Evolutionary conservation across 352 stramenopile genomes (phyloP), one percentile per base, ranked within the genome.

Genomic region (Globisporangium nunn): DNA sequence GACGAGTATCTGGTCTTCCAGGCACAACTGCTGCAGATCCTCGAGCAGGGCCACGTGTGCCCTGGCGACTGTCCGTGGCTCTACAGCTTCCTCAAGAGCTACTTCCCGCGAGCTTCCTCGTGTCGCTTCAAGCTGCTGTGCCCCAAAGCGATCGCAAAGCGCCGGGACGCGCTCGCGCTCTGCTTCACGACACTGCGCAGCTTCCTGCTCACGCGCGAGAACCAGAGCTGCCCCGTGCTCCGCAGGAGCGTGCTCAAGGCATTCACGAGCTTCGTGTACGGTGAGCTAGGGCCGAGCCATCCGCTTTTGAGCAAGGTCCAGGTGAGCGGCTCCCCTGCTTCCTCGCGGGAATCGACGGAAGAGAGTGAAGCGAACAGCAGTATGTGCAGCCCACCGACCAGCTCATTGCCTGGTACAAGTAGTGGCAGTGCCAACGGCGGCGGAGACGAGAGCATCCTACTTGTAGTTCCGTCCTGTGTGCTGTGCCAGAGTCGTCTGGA

Each of bases 11-110:
- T 50, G 31, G 37, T 33, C 18, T 56, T 82, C 23, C 68, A 76
- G 56, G 65, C 78, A 52, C 64, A 67, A 8, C 37, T 82, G 45
- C 57, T 82, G 12, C 49, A 56, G 37, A 41, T 68, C 35, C 58
- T 82, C 39, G 52, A 67, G n/a, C 53, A 53, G 35, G 68, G 68
- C 52, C 70, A 82, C 51, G 62, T 53, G 5, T 82, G 72, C 54
- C 52, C 52, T 14, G 70, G 68, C 39, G 72, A 77, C 55, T 79
- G 72, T 43, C 70, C 67, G 52, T 78, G 70, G 70, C 45, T 79
- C 5, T 67, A 74, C 47, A 63, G 8, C 8, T 41, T 41, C 35
- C 8, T 41, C 35, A 66, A 29, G 23, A 35, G 45, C 45, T 50
- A 17, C 45, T 31, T 45, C 40, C 40, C 40, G 10, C 6, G 15